Percentiles rank a stretch among this genome's conserved stretches.
Evolutionary conservation across 345 rosid genomes (phyloP).

Genomic region (Salix purpurea): DNA sequence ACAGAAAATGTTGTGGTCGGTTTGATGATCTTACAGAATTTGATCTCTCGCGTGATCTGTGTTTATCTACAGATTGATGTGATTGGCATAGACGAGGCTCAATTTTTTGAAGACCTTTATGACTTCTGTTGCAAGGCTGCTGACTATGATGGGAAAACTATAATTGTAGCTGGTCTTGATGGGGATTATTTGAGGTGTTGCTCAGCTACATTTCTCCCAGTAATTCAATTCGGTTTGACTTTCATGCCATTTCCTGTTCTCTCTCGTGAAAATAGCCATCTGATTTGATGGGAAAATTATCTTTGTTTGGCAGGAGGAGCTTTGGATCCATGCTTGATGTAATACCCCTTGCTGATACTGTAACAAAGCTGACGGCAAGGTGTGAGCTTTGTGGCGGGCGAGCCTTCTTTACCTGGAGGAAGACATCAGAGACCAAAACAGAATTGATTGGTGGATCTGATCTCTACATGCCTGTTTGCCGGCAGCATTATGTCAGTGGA

Average conservation of each 20-base stretch:
- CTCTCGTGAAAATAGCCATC: not conserved
- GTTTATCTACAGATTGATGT: slow-evolving; percentile 60
- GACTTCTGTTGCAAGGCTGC: slow-evolving; percentile 88
- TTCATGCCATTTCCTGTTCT: too few relatives aligned
- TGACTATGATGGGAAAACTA: slow-evolving; percentile 68
- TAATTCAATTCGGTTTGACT: not conserved
- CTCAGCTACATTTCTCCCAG: not conserved
- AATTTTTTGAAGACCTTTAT: slow-evolving; percentile 86
- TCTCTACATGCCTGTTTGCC: slow-evolving; percentile 87
- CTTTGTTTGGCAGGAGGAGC: slow-evolving; percentile 50
- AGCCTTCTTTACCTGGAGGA: slow-evolving; percentile 78
- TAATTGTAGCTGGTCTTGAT: slow-evolving; percentile 77
- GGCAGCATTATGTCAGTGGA: slow-evolving; percentile 60
- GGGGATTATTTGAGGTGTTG: slow-evolving; percentile 83
- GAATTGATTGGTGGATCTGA: slow-evolving; percentile 79
- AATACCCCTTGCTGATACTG: slow-evolving; percentile 76
- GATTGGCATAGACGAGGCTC: slow-evolving; percentile 92
- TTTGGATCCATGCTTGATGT: slow-evolving; percentile 82
- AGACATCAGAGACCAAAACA: slow-evolving; percentile 50
- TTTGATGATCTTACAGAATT: too few relatives aligned
- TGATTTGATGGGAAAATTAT: not conserved
- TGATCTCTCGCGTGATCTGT: too few relatives aligned
- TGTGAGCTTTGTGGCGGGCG: slow-evolving; percentile 79
- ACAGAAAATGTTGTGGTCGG: too few relatives aligned
- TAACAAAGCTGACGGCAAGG: slow-evolving; percentile 69